These are phyloP conservation scores for Penicillium italicum DNA, from an alignment of 2,329 filamentous ascomycete species.

Conservation along the genomic window DNA sequence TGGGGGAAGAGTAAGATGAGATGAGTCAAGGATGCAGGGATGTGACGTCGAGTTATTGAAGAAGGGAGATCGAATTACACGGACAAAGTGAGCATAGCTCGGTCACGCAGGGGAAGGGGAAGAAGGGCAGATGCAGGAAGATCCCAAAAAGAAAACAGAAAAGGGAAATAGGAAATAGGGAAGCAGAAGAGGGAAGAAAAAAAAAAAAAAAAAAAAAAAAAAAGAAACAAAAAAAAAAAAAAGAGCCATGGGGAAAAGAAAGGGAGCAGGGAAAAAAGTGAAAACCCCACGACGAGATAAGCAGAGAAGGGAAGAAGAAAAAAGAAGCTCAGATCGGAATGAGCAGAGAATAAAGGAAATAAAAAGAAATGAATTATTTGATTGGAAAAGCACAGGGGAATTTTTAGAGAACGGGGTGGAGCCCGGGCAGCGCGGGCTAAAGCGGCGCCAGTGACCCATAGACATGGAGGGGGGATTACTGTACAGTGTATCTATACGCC, in stretches of 20 bases:
- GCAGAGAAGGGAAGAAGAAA: conserved; percentile 13
- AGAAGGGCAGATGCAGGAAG: conserved; percentile 12
- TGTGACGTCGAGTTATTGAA: conserved; percentile 26
- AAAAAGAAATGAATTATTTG: conserved; percentile 17
- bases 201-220: conserved; percentile 14
- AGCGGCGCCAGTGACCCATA: conserved; percentile 35
- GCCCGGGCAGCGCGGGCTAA: conserved; percentile 23
- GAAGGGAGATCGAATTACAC: conserved; percentile 23
- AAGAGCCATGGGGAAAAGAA: conserved; percentile 31
- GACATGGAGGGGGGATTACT: conserved; percentile 34
- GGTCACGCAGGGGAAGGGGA: conserved; percentile 24
- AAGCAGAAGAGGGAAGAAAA: conserved; percentile 17
- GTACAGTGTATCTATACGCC: background rate
- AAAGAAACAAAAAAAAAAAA: conserved; percentile 13
- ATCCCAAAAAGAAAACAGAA: conserved; percentile 11
- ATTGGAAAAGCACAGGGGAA: conserved; percentile 15
- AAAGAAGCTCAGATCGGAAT: conserved; percentile 8
- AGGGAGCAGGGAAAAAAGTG: conserved; percentile 22
- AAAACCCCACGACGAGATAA: conserved; percentile 7
- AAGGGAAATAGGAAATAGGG: conserved; percentile 15
- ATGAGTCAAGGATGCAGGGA: conserved; percentile 27
- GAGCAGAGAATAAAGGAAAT: conserved; percentile 7
- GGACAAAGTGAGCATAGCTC: conserved; percentile 25
- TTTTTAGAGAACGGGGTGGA: conserved; percentile 24
- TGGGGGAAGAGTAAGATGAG: conserved; percentile 15